phyloP scores from a whole-genome alignment of 2,329 filamentous ascomycete species.

The Microthyrium microscopicum region DNA sequence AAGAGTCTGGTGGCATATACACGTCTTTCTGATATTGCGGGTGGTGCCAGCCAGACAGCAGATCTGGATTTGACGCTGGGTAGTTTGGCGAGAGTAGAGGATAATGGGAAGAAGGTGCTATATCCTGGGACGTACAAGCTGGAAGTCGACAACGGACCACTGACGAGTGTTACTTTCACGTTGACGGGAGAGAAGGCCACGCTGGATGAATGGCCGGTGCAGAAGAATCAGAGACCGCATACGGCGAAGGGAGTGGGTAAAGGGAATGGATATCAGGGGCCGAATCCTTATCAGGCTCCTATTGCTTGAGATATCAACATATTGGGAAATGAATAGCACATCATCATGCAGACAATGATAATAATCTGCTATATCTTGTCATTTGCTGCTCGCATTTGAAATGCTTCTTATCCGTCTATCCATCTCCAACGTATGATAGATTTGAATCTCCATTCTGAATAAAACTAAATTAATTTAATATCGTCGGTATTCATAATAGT shows the following conservation, averaged over 20 bases:
- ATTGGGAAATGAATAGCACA: too few species aligned
- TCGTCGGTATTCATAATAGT: too few species aligned
- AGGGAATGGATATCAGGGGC: too few species aligned
- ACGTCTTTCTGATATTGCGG: conserved; percentile 24
- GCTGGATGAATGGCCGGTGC: conserved; percentile 16
- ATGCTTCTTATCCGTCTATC: too few species aligned
- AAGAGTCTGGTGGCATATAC: conserved; percentile 37
- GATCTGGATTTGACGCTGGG: conserved; percentile 30
- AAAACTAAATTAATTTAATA: too few species aligned
- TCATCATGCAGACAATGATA: too few species aligned
- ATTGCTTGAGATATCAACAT: too few species aligned
- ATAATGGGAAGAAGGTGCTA: conserved; percentile 32
- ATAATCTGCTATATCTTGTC: too few species aligned
- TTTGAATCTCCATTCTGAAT: too few species aligned
- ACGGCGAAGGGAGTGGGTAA: conserved; percentile 12
- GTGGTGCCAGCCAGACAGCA: conserved; percentile 17
- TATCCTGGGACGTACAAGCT: conserved; percentile 37
- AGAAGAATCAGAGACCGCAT: conserved; percentile 13
- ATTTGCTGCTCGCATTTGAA: too few species aligned
- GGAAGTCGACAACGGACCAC: conserved; percentile 25
- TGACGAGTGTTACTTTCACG: conserved; percentile 11
- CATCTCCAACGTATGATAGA: too few species aligned
- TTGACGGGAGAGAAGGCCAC: conserved; percentile 13
- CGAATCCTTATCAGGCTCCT: too few species aligned
- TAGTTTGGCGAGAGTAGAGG: conserved; percentile 32